Evolutionary conservation across 2,329 filamentous ascomycete species (phyloP).

Genomic region (Ophiostoma sp.): DNA sequence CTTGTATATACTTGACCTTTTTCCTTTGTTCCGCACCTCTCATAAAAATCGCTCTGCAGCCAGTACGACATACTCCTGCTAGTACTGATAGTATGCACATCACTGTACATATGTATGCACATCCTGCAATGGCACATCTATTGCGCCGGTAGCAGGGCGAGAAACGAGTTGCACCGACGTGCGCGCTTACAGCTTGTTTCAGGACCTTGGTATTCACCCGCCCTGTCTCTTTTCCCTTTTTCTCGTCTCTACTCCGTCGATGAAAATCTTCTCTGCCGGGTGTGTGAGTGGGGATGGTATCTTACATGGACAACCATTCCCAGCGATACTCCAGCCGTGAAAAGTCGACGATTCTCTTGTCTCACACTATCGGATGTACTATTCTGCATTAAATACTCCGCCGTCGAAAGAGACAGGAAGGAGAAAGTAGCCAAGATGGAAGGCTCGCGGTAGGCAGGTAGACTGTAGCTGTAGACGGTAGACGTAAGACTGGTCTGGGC

Average conservation of each 20-base stretch:
- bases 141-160: not conserved
- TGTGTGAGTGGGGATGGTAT: not conserved
- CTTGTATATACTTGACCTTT: too few species aligned
- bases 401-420: not conserved
- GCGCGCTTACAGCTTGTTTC: slow-evolving; percentile 27
- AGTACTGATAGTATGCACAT: not conserved
- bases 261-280: not conserved
- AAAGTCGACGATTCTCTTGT: too few species aligned
- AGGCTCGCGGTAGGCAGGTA: slow-evolving; percentile 1
- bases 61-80: too few species aligned
- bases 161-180: slow-evolving; percentile 7
- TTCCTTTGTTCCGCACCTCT: too few species aligned
- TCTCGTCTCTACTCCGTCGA: not conserved
- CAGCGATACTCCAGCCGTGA: not conserved
- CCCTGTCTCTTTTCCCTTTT: not conserved
- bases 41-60: too few species aligned
- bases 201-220: not conserved
- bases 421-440: not conserved
- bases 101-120: not conserved
- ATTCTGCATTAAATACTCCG: too few species aligned
- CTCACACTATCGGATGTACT: too few species aligned
- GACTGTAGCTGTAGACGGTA: not conserved
- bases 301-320: too few species aligned
- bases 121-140: not conserved
- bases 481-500: too few species aligned